Percentiles rank a stretch among this genome's conserved stretches.
These are phyloP conservation scores for Mycogone perniciosa DNA, from an alignment of 2,329 filamentous ascomycete species.

Conservation along the genomic window DNA sequence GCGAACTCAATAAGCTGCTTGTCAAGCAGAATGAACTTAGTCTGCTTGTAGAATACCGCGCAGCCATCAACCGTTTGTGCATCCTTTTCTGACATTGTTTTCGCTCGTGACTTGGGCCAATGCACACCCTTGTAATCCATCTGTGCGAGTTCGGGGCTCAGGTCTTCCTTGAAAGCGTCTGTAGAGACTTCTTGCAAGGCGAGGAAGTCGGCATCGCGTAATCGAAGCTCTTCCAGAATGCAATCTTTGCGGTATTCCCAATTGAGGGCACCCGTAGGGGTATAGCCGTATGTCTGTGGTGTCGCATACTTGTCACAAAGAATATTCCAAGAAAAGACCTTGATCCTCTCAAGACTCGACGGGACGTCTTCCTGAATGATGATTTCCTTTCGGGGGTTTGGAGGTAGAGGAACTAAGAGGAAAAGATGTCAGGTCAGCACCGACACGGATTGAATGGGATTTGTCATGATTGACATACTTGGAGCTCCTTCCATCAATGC, in stretches of 20 bases:
- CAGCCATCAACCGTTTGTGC: slow-evolving; percentile 90
- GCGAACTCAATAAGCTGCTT: slow-evolving; percentile 92
- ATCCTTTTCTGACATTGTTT: slow-evolving; percentile 87
- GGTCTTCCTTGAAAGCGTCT: slow-evolving; percentile 86
- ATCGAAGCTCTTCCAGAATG: slow-evolving; percentile 75
- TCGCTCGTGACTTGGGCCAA: slow-evolving; percentile 82
- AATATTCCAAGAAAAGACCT: slow-evolving; percentile 90
- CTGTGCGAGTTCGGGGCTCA: slow-evolving; percentile 78
- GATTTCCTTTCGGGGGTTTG: slow-evolving; percentile 69
- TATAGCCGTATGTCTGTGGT: slow-evolving; percentile 79
- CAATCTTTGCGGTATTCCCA: slow-evolving; percentile 84
- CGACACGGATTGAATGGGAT: background rate
- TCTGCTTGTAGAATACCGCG: slow-evolving; percentile 92
- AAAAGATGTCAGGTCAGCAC: slow-evolving; percentile 19
- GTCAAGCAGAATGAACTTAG: slow-evolving; percentile 89
- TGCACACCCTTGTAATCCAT: slow-evolving; percentile 91
- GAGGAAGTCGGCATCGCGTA: slow-evolving; percentile 78
- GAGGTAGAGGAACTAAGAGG: slow-evolving; percentile 64
- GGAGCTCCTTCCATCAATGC: slow-evolving; percentile 78
- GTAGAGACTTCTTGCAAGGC: slow-evolving; percentile 91
- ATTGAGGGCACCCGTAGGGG: slow-evolving; percentile 68
- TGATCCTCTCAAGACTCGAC: slow-evolving; percentile 61
- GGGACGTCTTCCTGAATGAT: slow-evolving; percentile 64
- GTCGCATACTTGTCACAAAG: slow-evolving; percentile 93
- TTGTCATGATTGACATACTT: slow-evolving; percentile 49